Conservation (phyloP, 2,329 filamentous ascomycete genomes). For the Diaporthe sp. region DNA sequence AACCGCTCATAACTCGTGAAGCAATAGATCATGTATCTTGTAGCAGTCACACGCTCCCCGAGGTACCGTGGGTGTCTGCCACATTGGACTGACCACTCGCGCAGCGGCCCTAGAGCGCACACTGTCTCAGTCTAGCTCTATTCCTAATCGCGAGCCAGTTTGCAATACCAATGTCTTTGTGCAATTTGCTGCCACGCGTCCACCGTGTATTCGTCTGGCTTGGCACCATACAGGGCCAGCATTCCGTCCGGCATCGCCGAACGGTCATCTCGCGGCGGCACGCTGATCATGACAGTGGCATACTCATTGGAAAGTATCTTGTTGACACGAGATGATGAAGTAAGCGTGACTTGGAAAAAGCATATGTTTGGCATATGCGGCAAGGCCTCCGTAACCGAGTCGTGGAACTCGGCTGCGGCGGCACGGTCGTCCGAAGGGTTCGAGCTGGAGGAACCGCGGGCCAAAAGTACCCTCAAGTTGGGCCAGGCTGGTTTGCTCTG, state of each 20-base stretch:
- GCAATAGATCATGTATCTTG: too few species aligned
- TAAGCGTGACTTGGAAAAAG: not conserved
- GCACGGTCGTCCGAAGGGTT: accelerated
- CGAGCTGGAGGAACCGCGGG: accelerated
- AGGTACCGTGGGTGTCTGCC: not conserved
- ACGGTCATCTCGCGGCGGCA: not conserved
- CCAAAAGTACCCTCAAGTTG: not conserved
- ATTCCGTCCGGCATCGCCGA: not conserved
- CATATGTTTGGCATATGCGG: not conserved
- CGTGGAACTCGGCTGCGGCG: not conserved
- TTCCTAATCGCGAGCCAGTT: not conserved
- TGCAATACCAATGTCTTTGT: not conserved
- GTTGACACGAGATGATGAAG: not conserved
- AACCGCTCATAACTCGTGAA: not conserved
- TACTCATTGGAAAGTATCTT: accelerated
- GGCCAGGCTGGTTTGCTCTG: not conserved
- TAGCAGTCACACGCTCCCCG: not conserved
- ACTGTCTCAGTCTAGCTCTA: too few species aligned
- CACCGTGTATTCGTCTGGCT: not conserved
- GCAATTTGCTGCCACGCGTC: not conserved
- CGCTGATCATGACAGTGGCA: accelerated
- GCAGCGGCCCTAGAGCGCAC: too few species aligned
- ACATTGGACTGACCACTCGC: not conserved
- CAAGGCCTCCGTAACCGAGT: not conserved
- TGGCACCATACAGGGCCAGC: accelerated